Evolutionary conservation across 1,139 yeast species (phyloP), one percentile per base, ranked within the genome.

Genomic region (Nakaseomyces nivariensis): DNA sequence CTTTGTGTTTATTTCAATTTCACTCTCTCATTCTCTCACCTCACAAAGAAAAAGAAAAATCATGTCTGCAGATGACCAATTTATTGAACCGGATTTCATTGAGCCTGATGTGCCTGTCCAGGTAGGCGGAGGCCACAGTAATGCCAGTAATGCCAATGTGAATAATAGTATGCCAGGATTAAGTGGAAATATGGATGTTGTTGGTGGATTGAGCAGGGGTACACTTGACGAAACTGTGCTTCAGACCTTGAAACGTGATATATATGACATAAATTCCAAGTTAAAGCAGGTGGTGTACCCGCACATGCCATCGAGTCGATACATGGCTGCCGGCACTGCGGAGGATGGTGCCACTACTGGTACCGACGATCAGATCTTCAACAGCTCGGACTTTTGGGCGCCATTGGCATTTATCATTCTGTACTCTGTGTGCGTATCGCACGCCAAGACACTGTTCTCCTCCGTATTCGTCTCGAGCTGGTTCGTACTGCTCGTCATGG

Each of bases 271-370:
- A 38, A 60, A 64, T 47, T 45, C 58, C 3, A 60, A 66, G 33
- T 51, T 66, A 44, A 59, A 56, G 45, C 61, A 61, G 48, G 68
- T 64, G 2, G 66, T 65, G 11, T 65, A 64, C 48, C 69, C 69
- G 9, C 60, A 58, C 45, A 54, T 64, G 51, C 63, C 63, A 6
- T 45, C 58, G 4, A 53, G 56, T 9, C 42, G 45, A 37, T 45
- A 33, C 46, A 46, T 11, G 34, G 44, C 13, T 17, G 49, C 32
- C 31, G 49, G 37, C 8, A 36, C 34, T 34, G 40, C 41, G 22
- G 52, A 49, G 29, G 43, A 27, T 17, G 38, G 43, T 8, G 41
- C 31, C 31, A 7, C 3, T 3, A 9, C 31, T 7, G 31, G 45
- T 24, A 48, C 50, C 40, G 54, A 48, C 38, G 46, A 50, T 10